A percentile compares a stretch with the other conserved stretches of the same genome.
Evolutionary conservation across 2,329 filamentous ascomycete genomes (phyloP).

Genomic region (Aspergillus ibericus): DNA sequence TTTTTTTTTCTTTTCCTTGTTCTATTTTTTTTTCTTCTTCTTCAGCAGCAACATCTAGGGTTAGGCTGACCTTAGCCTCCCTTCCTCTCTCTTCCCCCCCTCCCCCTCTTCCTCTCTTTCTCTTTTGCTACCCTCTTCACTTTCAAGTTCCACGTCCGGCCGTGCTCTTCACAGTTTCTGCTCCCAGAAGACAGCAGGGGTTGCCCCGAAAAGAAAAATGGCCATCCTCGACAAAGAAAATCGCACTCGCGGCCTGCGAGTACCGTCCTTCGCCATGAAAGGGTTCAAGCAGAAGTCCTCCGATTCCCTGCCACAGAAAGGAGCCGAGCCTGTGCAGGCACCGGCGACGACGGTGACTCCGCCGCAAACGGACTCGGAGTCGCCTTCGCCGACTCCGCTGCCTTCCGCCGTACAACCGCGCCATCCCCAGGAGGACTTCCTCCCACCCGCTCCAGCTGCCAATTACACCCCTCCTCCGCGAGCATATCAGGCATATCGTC

Average conservation of each 20-base stretch:
- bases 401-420: slow-evolving; percentile 10
- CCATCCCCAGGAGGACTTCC: not conserved
- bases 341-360: slow-evolving; percentile 9
- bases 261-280: slow-evolving; percentile 36
- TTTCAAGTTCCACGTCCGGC: not conserved
- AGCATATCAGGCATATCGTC: slow-evolving; percentile 4
- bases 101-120: not conserved
- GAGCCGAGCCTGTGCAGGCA: slow-evolving; percentile 15
- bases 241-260: slow-evolving; percentile 33
- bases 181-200: not conserved
- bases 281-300: slow-evolving; percentile 28
- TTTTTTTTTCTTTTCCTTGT: slow-evolving; percentile 1
- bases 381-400: not conserved
- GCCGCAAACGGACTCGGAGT: slow-evolving; percentile 10
- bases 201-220: slow-evolving; percentile 23
- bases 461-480: not conserved
- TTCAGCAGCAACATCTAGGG: not conserved
- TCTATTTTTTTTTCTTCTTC: not conserved
- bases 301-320: slow-evolving; percentile 23
- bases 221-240: slow-evolving; percentile 38
- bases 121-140: not conserved
- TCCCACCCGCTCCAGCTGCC: not conserved
- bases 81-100: not conserved
- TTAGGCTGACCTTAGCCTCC: not conserved
- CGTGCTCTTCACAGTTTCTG: not conserved